Percentiles rank a stretch among this genome's conserved stretches.
Conservation (phyloP, 2,329 filamentous ascomycete genomes). For the Hortaea werneckii region DNA sequence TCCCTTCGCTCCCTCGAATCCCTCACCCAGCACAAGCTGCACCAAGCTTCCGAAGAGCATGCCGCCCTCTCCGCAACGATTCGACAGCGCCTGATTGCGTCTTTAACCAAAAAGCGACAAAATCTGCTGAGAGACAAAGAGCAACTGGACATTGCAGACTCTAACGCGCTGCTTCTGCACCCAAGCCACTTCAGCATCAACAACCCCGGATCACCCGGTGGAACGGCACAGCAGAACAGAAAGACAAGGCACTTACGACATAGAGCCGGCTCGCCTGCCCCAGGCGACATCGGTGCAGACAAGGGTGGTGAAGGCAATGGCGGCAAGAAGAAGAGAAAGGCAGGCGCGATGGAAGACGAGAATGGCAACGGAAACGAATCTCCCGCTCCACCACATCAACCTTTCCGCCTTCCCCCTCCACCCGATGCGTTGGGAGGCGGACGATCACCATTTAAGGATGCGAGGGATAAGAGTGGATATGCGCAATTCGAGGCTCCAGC, state of each 20-base stretch:
- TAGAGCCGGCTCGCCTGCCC: slow-evolving; percentile 28
- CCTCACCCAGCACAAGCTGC: slow-evolving; percentile 48
- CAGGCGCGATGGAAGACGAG: slow-evolving; percentile 44
- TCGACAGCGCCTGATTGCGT: slow-evolving; percentile 50
- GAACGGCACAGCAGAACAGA: slow-evolving; percentile 43
- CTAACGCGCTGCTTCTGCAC: slow-evolving; percentile 54
- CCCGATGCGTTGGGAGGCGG: slow-evolving; percentile 36
- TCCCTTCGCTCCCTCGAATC: slow-evolving; percentile 46
- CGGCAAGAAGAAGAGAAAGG: slow-evolving; percentile 49
- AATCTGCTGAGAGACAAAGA: slow-evolving; percentile 55
- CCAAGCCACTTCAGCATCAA: slow-evolving; percentile 58
- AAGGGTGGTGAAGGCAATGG: slow-evolving; percentile 15
- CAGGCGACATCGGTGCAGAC: slow-evolving; percentile 27
- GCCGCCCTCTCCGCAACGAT: slow-evolving; percentile 48
- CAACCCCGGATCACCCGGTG: slow-evolving; percentile 53
- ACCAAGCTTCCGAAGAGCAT: slow-evolving; percentile 54
- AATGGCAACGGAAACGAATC: slow-evolving; percentile 45
- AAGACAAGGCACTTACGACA: slow-evolving; percentile 55
- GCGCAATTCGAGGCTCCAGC: slow-evolving; percentile 48
- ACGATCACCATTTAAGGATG: slow-evolving; percentile 41
- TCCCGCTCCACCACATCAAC: slow-evolving; percentile 39
- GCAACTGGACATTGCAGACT: slow-evolving; percentile 56
- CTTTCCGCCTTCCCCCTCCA: slow-evolving; percentile 22
- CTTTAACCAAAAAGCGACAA: slow-evolving; percentile 46
- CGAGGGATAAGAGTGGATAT: slow-evolving; percentile 41